Conservation (phyloP, 306 rosid species). For the Oxytropis ochrocephala region DNA sequence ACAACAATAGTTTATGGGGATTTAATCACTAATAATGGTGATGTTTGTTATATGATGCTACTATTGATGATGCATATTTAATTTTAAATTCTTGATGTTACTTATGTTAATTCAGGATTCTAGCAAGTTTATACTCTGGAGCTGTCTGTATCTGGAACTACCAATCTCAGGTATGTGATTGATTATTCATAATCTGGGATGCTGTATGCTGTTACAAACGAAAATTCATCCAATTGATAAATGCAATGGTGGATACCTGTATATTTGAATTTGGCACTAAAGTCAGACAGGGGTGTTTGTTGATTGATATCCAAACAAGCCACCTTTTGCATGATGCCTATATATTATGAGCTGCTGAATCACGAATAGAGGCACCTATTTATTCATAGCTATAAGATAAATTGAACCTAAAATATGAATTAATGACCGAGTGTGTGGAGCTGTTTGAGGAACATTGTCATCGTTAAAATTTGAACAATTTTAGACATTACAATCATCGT, state of each 20-base stretch:
- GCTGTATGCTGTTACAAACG: neutral
- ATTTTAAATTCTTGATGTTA: constrained; percentile 12
- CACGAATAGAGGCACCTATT: constrained; percentile 16
- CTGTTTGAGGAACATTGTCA: neutral
- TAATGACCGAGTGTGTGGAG: neutral
- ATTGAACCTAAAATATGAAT: constrained; percentile 6
- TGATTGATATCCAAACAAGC: constrained; percentile 28
- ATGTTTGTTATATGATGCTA: constrained; percentile 14
- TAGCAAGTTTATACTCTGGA: constrained; percentile 94
- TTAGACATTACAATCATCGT: neutral
- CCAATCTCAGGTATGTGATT: constrained; percentile 80
- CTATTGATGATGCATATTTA: neutral
- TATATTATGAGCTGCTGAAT: constrained; percentile 16
- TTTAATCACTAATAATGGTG: neutral
- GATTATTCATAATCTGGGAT: neutral
- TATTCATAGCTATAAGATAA: constrained; percentile 6
- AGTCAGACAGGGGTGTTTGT: constrained; percentile 63
- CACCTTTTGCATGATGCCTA: constrained; percentile 50
- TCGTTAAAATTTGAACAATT: neutral
- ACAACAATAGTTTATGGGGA: neutral
- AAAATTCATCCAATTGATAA: neutral
- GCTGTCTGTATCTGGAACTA: constrained; percentile 95
- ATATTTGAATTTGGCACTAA: constrained; percentile 19
- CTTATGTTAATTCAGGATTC: constrained; percentile 57
- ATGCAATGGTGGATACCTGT: constrained; percentile 4